A percentile compares a stretch with the other conserved stretches of the same genome.
Evolutionary conservation across 768 basidiomycete species (phyloP).

Genomic region (Suillus plorans): DNA sequence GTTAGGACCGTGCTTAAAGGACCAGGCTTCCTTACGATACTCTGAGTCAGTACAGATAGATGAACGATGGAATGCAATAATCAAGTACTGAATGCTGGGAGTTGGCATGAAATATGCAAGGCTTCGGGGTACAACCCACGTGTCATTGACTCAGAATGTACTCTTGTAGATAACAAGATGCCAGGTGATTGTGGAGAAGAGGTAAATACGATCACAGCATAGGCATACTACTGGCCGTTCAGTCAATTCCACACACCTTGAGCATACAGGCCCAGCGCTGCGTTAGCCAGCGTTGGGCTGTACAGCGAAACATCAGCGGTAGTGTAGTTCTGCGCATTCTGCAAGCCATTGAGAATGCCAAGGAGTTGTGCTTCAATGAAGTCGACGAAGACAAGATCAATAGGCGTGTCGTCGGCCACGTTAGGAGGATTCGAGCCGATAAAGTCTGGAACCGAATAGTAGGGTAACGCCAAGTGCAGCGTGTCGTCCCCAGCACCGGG

Average conservation of each 20-base stretch:
- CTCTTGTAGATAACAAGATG: not conserved
- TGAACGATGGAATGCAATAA: not conserved
- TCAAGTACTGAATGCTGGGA: not conserved
- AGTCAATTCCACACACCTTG: conserved; percentile 29
- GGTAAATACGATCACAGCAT: not conserved
- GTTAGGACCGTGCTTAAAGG: no score
- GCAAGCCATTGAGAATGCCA: conserved; percentile 53
- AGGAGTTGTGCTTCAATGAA: conserved; percentile 61
- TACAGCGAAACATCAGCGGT: conserved; percentile 54
- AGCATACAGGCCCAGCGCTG: conserved; percentile 42
- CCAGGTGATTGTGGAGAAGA: not conserved
- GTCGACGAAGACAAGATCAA: conserved; percentile 78
- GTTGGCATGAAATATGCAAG: not conserved
- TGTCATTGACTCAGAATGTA: not conserved
- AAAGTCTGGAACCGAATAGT: conserved; percentile 54
- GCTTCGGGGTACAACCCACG: not conserved
- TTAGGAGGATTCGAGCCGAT: conserved; percentile 55
- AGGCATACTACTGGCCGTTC: not conserved
- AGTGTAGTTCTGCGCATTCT: conserved; percentile 50
- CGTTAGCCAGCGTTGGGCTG: conserved; percentile 42
- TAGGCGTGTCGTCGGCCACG: conserved; percentile 44
- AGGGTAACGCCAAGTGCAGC: conserved; percentile 58
- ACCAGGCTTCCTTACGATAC: no score
- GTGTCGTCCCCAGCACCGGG: conserved; percentile 77
- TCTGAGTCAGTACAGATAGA: not conserved